Base-by-base conservation (phyloP, 441 rosid genomes). In the Erodium trifolium region DNA sequence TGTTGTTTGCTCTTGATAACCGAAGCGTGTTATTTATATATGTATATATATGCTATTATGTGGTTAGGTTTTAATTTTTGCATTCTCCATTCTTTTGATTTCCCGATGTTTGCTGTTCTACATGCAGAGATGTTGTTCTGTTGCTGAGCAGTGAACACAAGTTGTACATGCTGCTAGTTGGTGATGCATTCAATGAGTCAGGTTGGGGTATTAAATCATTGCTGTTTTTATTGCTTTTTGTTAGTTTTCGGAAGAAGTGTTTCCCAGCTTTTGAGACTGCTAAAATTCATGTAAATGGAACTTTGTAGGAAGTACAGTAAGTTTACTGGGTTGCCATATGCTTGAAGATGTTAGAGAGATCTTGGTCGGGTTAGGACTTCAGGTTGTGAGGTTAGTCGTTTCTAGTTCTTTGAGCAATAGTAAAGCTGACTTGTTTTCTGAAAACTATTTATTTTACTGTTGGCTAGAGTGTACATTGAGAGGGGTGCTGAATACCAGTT, bases 301-400 rank as follows among this genome's bases (percentile, higher is more conserved):
- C 67, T 43, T 75, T 85, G 79, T 89, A 93, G 98, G 86, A 74
- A 77, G 72, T 64, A 75, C 75, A 73, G 66, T 89, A 70, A 91
- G 86, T 74, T 74, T 85, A 72, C 78, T 85, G 75, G 86, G 85
- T 68, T 80, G 84, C 76, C 91, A 88, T 78, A 78, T 68, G 75
- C 75, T 83, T 82, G 92, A 79, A 75, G 97, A 87, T 73, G 82
- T 91, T 75, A 78, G 78, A 79, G 88, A 85, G 72, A 81, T 91
- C 70, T 71, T 82, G 67, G 80, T 89, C 59, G 92, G 98, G 72
- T 71, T 93, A 60, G 91, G 96, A 72, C 90, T 90, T 78, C 98
- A 89, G 83, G 74, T 84, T 77, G 77, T 86, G 78, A 90, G 97
- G 98, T 93, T 72, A 69, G 90, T 78, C 63, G 67, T 65, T 81